phyloP scores from a whole-genome alignment of 192 early-diverging fungal genomes.

The Diversispora eburnea region DNA sequence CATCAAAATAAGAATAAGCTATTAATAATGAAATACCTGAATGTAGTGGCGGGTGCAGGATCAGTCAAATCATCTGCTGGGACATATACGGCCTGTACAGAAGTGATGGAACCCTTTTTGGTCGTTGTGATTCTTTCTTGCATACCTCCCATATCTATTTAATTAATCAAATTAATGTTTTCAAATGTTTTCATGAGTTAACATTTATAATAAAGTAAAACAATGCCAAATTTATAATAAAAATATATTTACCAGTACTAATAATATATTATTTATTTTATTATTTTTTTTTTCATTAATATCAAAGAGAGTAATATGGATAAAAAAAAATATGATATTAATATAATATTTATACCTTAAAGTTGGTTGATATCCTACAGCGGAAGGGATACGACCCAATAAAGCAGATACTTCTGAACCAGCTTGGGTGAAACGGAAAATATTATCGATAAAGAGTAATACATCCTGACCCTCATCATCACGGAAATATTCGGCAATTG shows the following conservation, averaged over 20 bases:
- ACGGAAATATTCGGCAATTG: slow-evolving; percentile 99
- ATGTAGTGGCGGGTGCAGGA: slow-evolving; percentile 98
- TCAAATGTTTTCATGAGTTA: not conserved
- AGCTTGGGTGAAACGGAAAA: slow-evolving; percentile 99
- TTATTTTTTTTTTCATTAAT: no score
- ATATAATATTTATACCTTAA: slow-evolving; percentile 3
- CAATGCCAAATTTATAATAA: not conserved
- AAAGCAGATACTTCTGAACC: slow-evolving; percentile 99
- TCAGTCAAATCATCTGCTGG: slow-evolving; percentile 99
- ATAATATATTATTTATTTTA: not conserved
- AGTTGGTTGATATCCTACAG: slow-evolving; percentile 99
- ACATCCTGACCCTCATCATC: slow-evolving; percentile 99
- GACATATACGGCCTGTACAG: slow-evolving; percentile 97
- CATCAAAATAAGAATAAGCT: not conserved
- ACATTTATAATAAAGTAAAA: not conserved
- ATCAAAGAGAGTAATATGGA: not conserved
- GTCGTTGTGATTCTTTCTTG: slow-evolving; percentile 99
- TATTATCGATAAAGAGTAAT: slow-evolving; percentile 99
- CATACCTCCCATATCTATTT: slow-evolving; percentile 98
- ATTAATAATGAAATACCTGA: slow-evolving; percentile 33
- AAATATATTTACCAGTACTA: not conserved
- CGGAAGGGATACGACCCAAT: slow-evolving; percentile 98
- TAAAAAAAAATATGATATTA: not conserved
- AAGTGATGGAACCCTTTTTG: slow-evolving; percentile 99
- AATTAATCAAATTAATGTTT: not conserved